Base-by-base conservation (phyloP, 1,284 basidiomycete species). In the Irpex lacteus region DNA sequence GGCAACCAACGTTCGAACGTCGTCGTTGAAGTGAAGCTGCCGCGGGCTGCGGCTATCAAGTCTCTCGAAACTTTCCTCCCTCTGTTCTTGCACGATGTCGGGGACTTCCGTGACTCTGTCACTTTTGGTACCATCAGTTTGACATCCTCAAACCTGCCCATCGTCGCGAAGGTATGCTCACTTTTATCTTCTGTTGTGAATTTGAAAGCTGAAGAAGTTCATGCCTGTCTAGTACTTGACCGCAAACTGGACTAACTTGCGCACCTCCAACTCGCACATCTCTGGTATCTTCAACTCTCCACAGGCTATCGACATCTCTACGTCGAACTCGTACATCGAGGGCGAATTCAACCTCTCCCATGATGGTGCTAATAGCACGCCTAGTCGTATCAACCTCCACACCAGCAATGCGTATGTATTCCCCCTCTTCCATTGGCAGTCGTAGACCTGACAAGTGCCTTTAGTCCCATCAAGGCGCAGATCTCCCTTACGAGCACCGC, bases 311-410 rank as follows among this genome's bases (percentile, higher is more conserved):
- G 47, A 53, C 5, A 63, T 83, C 52, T 61, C 63, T 13, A 75
- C 77, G 1, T 50, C 71, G 1, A 79, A 82, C 49, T 76, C 74
- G 21, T 65, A 68, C 9, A 79, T 86, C 64, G 65, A 71, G 4
- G 85, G 84, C 19, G 71, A 72, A n/a, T 82, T 80, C 72, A 76
- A 75, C 34, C 68, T 72, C 9, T 70, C 74, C 5, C 73, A 72
- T 59, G 68, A 70, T 7, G 61, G 72, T 40, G 26, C 19, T n/a
- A 7, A 19, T 1, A n/a, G 15, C 15, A 47, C 40, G 11, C 52
- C 52, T 13, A 53, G 52, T 0, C 68, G 67, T 5, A 74, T 86
- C 15, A 68, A 67, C 2, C 65, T 86, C 32, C 37, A 56, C 26
- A 79, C 79, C 13, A 62, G 70, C 49, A 81, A 81, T 63, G 74